These are phyloP conservation scores for Talaromyces sp. DNA, from an alignment of 2,329 filamentous ascomycete genomes.

Conservation along the genomic window DNA sequence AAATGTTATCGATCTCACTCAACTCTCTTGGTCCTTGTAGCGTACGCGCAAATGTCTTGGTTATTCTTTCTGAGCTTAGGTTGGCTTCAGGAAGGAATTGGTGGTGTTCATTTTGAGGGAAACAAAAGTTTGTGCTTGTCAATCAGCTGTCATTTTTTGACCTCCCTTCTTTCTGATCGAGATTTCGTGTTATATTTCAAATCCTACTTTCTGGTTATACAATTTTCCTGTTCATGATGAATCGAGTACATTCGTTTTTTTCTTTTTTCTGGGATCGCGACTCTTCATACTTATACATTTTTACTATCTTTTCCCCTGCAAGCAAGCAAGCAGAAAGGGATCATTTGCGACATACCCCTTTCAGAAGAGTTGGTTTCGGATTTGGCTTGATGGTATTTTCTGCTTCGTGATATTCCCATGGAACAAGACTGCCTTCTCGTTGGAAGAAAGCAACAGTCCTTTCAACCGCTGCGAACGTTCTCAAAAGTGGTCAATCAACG, in stretches of 20 bases:
- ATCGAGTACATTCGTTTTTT: not conserved
- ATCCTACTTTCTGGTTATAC: not conserved
- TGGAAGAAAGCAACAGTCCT: not conserved
- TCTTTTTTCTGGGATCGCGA: no score
- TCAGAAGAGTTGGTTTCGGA: not conserved
- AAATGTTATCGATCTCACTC: constrained; percentile 20
- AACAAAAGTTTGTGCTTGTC: constrained; percentile 2
- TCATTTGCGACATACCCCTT: not conserved
- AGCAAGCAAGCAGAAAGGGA: not conserved
- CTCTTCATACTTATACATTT: not conserved
- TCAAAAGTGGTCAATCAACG: no score
- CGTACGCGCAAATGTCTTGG: constrained; percentile 31
- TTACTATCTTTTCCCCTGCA: not conserved
- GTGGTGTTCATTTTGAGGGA: constrained; percentile 5
- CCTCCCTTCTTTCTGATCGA: not conserved
- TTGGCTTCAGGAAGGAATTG: not conserved
- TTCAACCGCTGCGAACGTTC: no score
- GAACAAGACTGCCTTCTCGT: not conserved
- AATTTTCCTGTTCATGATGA: not conserved
- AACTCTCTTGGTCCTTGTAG: constrained; percentile 24
- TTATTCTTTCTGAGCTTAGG: constrained; percentile 14
- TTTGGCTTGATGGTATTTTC: no score
- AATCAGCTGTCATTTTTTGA: not conserved
- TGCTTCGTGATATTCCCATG: not conserved
- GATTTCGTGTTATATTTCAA: not conserved